Percentiles rank a stretch among this genome's conserved stretches.
These are phyloP conservation scores for Beta macrorhiza DNA, from an alignment of 179 eudicot genomes.

Conservation along the genomic window DNA sequence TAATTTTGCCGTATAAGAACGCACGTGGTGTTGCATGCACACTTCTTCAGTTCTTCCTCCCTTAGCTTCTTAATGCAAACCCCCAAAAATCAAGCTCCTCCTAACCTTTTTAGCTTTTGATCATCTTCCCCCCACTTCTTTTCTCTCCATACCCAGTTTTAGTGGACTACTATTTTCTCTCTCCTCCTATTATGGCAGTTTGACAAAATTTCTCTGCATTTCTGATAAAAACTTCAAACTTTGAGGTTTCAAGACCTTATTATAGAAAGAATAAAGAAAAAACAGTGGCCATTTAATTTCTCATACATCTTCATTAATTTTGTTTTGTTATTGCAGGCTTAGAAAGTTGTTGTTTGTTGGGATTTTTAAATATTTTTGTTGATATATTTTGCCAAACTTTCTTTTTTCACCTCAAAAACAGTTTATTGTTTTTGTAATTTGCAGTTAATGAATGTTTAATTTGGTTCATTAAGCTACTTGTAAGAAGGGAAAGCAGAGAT, in stretches of 20 bases:
- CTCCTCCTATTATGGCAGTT: too few species aligned
- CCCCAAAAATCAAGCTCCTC: neutral
- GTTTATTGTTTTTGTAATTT: neutral
- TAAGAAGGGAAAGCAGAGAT: constrained; percentile 23
- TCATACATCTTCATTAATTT: too few species aligned
- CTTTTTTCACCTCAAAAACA: neutral
- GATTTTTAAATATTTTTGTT: too few species aligned
- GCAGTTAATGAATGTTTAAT: neutral
- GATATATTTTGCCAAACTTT: too few species aligned
- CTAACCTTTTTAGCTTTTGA: neutral
- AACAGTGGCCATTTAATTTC: too few species aligned
- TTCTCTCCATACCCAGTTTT: neutral
- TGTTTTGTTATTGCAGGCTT: neutral
- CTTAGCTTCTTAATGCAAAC: neutral
- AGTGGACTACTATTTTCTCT: neutral
- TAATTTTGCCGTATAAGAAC: neutral
- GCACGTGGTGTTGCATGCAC: constrained; percentile 20
- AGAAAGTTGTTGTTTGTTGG: neutral
- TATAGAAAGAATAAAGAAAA: neutral
- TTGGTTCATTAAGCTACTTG: neutral
- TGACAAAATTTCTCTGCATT: neutral
- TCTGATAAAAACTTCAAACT: neutral
- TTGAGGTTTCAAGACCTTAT: neutral
- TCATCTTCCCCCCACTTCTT: neutral
- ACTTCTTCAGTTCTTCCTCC: neutral